Evolutionary conservation across 192 early-diverging fungal species (phyloP).

Genomic region (Backusella morwellensis): DNA sequence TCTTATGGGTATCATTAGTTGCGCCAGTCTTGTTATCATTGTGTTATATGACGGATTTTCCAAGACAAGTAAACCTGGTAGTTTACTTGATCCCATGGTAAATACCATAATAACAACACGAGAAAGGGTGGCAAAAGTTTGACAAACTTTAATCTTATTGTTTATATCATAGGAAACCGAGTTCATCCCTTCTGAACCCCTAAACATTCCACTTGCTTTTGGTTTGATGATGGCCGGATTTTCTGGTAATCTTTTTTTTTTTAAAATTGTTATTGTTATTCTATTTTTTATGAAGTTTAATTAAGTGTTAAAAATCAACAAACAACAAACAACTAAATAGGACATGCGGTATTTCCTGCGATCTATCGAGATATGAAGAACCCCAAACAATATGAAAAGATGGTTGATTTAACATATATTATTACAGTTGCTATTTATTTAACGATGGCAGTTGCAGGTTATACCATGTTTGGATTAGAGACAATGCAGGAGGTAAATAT

Average conservation of each 20-base stretch:
- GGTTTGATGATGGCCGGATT: conserved; percentile 58
- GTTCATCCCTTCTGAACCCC: background rate
- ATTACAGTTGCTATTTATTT: conserved; percentile 50
- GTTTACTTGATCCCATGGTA: conserved; percentile 48
- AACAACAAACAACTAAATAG: background rate
- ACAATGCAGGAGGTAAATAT: conserved; percentile 53
- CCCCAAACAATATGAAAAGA: conserved; percentile 43
- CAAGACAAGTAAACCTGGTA: conserved; percentile 50
- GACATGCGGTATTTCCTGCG: conserved; percentile 67
- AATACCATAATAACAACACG: background rate
- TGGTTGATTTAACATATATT: conserved; percentile 58
- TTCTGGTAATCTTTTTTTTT: conserved; percentile 31
- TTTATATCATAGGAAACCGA: conserved; percentile 16
- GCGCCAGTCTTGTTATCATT: conserved; percentile 50
- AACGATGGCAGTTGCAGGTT: conserved; percentile 52
- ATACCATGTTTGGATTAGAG: conserved; percentile 67
- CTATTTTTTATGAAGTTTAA: background rate
- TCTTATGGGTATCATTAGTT: conserved; percentile 57
- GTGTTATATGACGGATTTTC: conserved; percentile 56
- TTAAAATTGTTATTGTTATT: background rate
- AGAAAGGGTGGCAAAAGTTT: background rate
- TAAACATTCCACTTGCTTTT: conserved; percentile 44
- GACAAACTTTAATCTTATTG: background rate
- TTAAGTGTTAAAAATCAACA: background rate
- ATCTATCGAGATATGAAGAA: conserved; percentile 66